Conservation (phyloP, 306 rosid species). For the Trifolium dubium region DNA sequence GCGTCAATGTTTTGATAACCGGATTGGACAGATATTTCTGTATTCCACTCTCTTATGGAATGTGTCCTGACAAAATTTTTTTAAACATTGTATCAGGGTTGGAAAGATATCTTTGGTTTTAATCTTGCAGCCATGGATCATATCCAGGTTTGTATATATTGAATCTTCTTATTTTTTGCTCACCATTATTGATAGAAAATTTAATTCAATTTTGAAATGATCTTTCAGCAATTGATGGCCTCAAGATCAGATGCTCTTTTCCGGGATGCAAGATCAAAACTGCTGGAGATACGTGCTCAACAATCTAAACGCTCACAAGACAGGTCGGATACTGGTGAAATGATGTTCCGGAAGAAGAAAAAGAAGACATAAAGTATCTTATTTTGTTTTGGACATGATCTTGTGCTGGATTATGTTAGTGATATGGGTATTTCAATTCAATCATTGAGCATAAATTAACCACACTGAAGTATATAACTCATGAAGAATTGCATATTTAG, state of each 20-base stretch:
- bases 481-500: conserved; percentile 24
- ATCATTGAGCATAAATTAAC: conserved; percentile 5
- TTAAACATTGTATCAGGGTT: conserved; percentile 63
- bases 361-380: conserved; percentile 45
- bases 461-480: conserved; percentile 9
- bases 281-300: conserved; percentile 74
- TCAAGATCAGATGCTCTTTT: conserved; percentile 82
- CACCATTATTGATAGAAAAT: neutral
- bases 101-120: conserved; percentile 84
- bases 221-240: conserved; percentile 84
- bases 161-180: conserved; percentile 19
- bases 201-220: conserved; percentile 39
- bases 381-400: conserved; percentile 31
- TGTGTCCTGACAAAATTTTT: conserved; percentile 36
- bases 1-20: neutral
- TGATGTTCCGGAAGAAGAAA: conserved; percentile 59
- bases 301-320: conserved; percentile 70
- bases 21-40: conserved; percentile 6
- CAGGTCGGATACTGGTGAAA: conserved; percentile 61
- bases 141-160: conserved; percentile 62
- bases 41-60: neutral
- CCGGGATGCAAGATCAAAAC: conserved; percentile 73
- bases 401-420: conserved; percentile 32
- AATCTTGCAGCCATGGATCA: conserved; percentile 99
- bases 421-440: conserved; percentile 31